Percentiles rank a stretch among this genome's conserved stretches.
Evolutionary conservation across 345 rosid genomes (phyloP).

Genomic region (Syzygium jambos): DNA sequence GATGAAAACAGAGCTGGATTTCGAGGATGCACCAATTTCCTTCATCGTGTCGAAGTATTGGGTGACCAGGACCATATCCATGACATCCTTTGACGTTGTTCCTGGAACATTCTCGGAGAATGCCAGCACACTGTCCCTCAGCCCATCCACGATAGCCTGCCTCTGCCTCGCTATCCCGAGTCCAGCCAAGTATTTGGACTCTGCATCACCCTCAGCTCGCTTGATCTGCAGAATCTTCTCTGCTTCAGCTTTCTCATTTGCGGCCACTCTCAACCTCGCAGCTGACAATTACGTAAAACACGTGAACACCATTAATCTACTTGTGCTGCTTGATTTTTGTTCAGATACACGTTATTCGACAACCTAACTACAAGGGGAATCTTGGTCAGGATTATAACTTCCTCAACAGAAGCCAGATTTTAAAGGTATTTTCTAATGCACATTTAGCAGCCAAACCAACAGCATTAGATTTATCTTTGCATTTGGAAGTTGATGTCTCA

Average conservation of each 20-base stretch:
- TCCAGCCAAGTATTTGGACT: conserved; percentile 53
- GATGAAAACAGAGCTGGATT: conserved; percentile 55
- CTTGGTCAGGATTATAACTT: background rate
- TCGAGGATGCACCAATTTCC: conserved; percentile 59
- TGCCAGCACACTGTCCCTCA: conserved; percentile 57
- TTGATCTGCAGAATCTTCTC: conserved; percentile 64
- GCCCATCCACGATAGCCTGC: conserved; percentile 64
- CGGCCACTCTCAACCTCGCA: conserved; percentile 55
- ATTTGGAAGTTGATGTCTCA: background rate
- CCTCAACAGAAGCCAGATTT: background rate
- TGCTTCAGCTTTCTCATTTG: conserved; percentile 58
- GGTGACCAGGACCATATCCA: conserved; percentile 80
- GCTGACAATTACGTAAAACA: conserved; percentile 9
- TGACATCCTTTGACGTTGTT: conserved; percentile 56
- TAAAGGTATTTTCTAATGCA: background rate
- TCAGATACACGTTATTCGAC: background rate
- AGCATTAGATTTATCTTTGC: background rate
- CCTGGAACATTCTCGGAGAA: conserved; percentile 68
- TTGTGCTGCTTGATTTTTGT: background rate
- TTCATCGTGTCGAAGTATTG: conserved; percentile 76
- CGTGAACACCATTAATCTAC: background rate
- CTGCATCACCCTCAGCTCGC: conserved; percentile 66
- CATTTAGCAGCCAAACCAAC: background rate
- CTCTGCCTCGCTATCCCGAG: conserved; percentile 58
- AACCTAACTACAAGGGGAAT: background rate